Base-by-base conservation (phyloP, 1,139 yeast species). In the Blastobotrys malaysiensis region DNA sequence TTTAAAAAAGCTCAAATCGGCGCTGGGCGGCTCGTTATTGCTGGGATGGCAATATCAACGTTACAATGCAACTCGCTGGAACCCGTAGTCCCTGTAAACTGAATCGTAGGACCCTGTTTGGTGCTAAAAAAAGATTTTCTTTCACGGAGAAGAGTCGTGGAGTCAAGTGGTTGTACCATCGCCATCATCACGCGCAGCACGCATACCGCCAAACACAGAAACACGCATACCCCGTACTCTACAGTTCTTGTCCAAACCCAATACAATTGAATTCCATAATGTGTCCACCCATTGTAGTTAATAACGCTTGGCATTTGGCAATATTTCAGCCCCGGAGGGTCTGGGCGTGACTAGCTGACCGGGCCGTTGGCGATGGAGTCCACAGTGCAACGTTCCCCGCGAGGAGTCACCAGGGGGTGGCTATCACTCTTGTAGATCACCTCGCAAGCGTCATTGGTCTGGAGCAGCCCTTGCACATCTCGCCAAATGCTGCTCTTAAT, bases 381-480 rank as follows among this genome's bases (percentile, higher is more conserved):
- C 5, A 57, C 59, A 5, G 50, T 49, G 22, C 60, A 58, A 20
- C 44, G 27, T 5, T 49, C 54, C 13, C 56, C 54, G 5, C 53
- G 43, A 7, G 45, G 51, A 6, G 43, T 46, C 9, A 44, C 48
- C 13, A 52, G 43, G 26, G 51, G 22, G 47, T 24, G 48, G 2
- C 9, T 5, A 6, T 20, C 52, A 16, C 49, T 49, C 9, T 47
- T 48, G 44, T 51, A 58, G 19, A 52, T 55, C 4, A 61, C 61
- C 27, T 50, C 39, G n/a, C 55, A 49, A 26, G 43, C 22, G 4
- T 19, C 49, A 26, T 58, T 51, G 9, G 59, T 53, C 13, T 44
- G 31, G 45, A 61, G 52, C 14, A 24, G 19, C 26, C 45, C 27
- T 53, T 61, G 63, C 22, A 61, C 46, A 1, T 48, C 46, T n/a